Evolutionary conservation across 2,329 filamentous ascomycete genomes (phyloP).

Genomic region (Colletotrichum lini): DNA sequence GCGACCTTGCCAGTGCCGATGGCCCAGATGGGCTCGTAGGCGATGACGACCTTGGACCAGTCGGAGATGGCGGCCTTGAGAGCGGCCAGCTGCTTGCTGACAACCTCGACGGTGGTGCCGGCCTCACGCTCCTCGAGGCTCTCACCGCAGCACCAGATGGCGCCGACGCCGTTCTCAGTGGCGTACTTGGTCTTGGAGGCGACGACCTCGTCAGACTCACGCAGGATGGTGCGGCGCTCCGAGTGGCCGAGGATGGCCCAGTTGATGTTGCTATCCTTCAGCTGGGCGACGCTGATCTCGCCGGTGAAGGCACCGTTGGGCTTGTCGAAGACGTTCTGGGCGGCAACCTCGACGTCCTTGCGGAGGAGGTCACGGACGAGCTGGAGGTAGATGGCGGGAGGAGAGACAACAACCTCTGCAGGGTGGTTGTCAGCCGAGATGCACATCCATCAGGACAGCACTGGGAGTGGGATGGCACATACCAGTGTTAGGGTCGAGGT

Average conservation of each 20-base stretch:
- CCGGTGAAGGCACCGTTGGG: constrained; percentile 97
- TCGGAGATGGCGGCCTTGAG: constrained; percentile 83
- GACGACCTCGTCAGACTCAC: constrained; percentile 88
- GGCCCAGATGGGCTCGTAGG: constrained; percentile 99
- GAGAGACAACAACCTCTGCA: constrained; percentile 93
- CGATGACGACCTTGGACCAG: constrained; percentile 95
- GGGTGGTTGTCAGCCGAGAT: constrained; percentile 27
- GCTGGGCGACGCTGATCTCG: constrained; percentile 93
- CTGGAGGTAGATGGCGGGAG: constrained; percentile 91
- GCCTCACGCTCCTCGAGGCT: constrained; percentile 92
- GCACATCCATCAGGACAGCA: background rate
- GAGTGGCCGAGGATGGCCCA: constrained; percentile 97
- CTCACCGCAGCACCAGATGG: constrained; percentile 98
- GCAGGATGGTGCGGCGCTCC: constrained; percentile 91
- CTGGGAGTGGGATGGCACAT: constrained; percentile 52
- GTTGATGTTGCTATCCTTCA: constrained; percentile 88
- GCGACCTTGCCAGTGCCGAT: constrained; percentile 95
- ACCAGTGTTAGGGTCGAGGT: constrained; percentile 83
- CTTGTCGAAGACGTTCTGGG: constrained; percentile 98
- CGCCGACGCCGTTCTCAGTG: constrained; percentile 85
- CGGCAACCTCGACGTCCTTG: constrained; percentile 84
- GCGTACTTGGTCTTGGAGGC: constrained; percentile 96
- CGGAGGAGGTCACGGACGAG: constrained; percentile 85
- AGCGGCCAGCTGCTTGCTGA: constrained; percentile 87
- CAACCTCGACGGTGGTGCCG: constrained; percentile 86